Evolutionary conservation across 257 asterid species (phyloP), one percentile per base, ranked within the genome.

Genomic region (Solanum habrochaites): DNA sequence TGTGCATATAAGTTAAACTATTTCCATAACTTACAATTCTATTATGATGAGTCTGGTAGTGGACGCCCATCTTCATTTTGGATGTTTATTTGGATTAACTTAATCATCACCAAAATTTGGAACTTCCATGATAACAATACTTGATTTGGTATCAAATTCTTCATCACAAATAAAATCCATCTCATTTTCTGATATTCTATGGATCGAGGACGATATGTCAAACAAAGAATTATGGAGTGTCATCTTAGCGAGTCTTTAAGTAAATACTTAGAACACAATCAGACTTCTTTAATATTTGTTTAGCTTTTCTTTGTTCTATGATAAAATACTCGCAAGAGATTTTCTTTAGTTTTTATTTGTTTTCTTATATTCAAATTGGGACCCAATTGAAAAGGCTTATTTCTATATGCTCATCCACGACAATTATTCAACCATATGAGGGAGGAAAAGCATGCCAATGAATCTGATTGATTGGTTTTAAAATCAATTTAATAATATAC

Each of bases 11-110:
- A 66, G 72, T 25, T 25, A 66, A 25, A 25, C 31, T 25, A 12
- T 25, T 25, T 23, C 10, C 27, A 10, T 14, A 14, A 29, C 56
- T 82, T 90, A 93, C 94, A 94, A 87, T 90, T 94, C 97, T 97
- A 94, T 93, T 90, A 93, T 95, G 13, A 89, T 94, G 95, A 0
- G 95, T 91, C 74, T 93, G 97, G 89, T 97, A 97, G 75, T 94
- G 97, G 40, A 93, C 90, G 4, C 94, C 91, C 88, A 93, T 94
- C 91, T 91, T 94, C 88, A 91, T 94, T 35, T 90, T 14, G 95
- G 94, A 23, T 93, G 93, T 66, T 91, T 92, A 80, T 93, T 93
- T 2, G 94, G 93, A 88, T 91, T 1, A 15, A 16, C 98, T 87
- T 92, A 93, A 56, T 94, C 96, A 37, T 91, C 96, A 7, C 94